A percentile compares a stretch with the other conserved stretches of the same genome.
These are phyloP conservation scores for Garcia nutans DNA, from an alignment of 345 rosid genomes.

Conservation along the genomic window DNA sequence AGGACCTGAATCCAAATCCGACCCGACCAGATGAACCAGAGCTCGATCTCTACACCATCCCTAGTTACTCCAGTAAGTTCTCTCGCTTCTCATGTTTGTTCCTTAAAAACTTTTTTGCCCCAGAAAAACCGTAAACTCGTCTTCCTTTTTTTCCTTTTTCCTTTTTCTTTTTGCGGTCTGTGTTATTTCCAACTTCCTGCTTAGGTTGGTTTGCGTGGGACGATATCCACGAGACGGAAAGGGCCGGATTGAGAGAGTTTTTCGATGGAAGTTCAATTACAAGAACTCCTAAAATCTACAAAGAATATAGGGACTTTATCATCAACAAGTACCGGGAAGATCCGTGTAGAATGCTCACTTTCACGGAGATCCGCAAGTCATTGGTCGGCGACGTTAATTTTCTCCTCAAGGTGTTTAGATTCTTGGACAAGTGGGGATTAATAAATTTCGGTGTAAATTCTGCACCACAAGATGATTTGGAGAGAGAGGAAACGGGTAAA, in stretches of 20 bases:
- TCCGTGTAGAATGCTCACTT: slow-evolving; percentile 61
- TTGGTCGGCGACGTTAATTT: slow-evolving; percentile 82
- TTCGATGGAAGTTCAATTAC: slow-evolving; percentile 82
- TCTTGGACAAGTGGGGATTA: slow-evolving; percentile 71
- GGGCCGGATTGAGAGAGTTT: slow-evolving; percentile 65
- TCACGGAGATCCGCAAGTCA: slow-evolving; percentile 74
- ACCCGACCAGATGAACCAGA: slow-evolving; percentile 46
- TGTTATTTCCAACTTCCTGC: not conserved
- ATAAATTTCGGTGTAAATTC: slow-evolving; percentile 54
- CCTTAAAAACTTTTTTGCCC: not conserved
- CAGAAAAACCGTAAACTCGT: not conserved
- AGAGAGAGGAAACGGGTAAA: slow-evolving; percentile 23
- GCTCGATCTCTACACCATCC: slow-evolving; percentile 71
- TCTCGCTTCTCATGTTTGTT: slow-evolving; percentile 16
- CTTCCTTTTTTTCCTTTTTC: not conserved
- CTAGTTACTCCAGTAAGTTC: slow-evolving; percentile 63
- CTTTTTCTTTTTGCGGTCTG: not conserved
- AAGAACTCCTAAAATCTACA: slow-evolving; percentile 86
- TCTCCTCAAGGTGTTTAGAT: slow-evolving; percentile 69
- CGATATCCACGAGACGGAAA: slow-evolving; percentile 87
- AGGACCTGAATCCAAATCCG: slow-evolving; percentile 41
- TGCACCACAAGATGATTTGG: slow-evolving; percentile 23
- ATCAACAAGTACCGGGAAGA: slow-evolving; percentile 87
- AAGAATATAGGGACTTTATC: slow-evolving; percentile 87
- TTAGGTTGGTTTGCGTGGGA: slow-evolving; percentile 93